phyloP scores from a whole-genome alignment of 305 asterid genomes.

The Coffea humblotiana region DNA sequence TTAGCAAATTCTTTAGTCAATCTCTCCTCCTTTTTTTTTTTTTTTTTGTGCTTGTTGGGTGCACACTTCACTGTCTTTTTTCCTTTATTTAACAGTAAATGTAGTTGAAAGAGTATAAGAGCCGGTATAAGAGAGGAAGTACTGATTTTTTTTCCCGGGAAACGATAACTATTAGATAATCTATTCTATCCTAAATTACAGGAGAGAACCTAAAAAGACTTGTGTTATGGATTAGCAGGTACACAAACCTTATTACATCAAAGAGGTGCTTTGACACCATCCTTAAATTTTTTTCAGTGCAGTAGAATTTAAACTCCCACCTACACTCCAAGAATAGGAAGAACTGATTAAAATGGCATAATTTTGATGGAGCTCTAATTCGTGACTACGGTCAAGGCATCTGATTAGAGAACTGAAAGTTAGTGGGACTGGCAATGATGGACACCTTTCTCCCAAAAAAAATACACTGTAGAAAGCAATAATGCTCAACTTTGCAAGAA shows the following conservation, averaged over 20 bases:
- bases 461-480: not conserved
- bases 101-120: not conserved
- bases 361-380: not conserved
- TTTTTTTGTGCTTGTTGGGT: too few relatives aligned
- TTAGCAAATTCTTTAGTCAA: not conserved
- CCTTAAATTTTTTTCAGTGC: too few relatives aligned
- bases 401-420: not conserved
- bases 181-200: too few relatives aligned
- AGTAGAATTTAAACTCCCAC: too few relatives aligned
- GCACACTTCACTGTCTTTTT: not conserved
- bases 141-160: too few relatives aligned
- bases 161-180: too few relatives aligned
- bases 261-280: too few relatives aligned
- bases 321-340: too few relatives aligned
- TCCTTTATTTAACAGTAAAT: not conserved
- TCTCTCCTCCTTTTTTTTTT: too few relatives aligned
- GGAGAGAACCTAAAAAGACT: too few relatives aligned
- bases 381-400: not conserved
- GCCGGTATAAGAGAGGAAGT: not conserved
- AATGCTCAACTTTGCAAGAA: not conserved
- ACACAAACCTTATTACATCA: too few relatives aligned
- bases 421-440: not conserved
- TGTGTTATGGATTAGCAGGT: too few relatives aligned
- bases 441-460: not conserved
- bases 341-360: not conserved